Evolutionary conservation across 2,329 filamentous ascomycete genomes (phyloP).

Genomic region (Aureobasidium melanogenum): DNA sequence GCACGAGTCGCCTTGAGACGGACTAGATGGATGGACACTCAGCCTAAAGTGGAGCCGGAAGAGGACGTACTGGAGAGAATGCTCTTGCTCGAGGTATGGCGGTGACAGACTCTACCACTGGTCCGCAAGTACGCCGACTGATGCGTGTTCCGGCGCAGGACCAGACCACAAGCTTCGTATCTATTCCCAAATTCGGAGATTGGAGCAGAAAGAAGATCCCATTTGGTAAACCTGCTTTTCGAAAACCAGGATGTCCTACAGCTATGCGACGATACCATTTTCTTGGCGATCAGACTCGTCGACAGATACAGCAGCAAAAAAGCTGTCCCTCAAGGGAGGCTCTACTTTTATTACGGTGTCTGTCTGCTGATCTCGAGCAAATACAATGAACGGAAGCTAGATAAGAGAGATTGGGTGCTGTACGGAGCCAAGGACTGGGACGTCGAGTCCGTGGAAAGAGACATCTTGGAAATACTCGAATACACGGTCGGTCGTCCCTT

Average conservation of each 20-base stretch:
- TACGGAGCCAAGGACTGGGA: background rate
- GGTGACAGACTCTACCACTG: background rate
- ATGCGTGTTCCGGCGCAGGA: background rate
- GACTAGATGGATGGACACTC: background rate
- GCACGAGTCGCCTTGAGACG: too few species aligned
- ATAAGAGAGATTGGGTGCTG: background rate
- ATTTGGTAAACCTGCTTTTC: background rate
- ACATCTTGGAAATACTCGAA: background rate
- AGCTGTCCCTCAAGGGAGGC: background rate
- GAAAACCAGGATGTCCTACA: background rate
- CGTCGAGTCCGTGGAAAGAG: background rate
- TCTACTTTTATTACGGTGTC: background rate
- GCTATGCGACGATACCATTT: background rate
- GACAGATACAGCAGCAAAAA: background rate
- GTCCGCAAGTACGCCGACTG: background rate
- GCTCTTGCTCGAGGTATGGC: background rate
- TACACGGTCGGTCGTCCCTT: background rate
- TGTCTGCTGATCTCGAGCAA: background rate
- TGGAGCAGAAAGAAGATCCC: background rate
- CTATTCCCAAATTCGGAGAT: background rate
- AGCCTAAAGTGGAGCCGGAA: background rate
- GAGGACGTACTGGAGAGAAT: background rate
- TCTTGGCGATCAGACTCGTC: background rate
- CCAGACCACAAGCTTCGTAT: background rate
- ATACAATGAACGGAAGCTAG: background rate